Percentiles rank a stretch among this genome's conserved stretches.
These are phyloP conservation scores for Phytophthora podocarpi DNA, from an alignment of 352 stramenopile species.

Conservation along the genomic window DNA sequence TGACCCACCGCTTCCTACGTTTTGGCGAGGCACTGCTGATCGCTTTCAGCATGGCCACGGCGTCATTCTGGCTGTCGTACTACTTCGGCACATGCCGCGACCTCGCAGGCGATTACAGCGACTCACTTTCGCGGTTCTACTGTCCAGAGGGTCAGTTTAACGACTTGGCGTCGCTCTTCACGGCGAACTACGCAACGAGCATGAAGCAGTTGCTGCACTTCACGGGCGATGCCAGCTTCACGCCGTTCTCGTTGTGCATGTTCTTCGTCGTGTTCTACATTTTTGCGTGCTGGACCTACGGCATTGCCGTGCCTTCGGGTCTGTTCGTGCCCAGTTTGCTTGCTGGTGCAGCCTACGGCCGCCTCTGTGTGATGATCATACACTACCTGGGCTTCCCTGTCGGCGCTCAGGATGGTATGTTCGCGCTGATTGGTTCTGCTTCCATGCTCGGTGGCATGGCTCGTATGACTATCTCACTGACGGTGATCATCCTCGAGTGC, in stretches of 20 bases:
- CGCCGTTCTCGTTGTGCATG: conserved; percentile 91
- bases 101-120: conserved; percentile 60
- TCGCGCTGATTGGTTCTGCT: conserved; percentile 96
- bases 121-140: conserved; percentile 92
- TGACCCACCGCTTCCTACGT: conserved; percentile 72
- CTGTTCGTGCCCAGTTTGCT: conserved; percentile 98
- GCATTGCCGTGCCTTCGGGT: conserved; percentile 95
- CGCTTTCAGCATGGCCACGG: conserved; percentile 61
- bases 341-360: conserved; percentile 94
- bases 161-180: conserved; percentile 96
- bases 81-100: conserved; percentile 69
- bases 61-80: conserved; percentile 83
- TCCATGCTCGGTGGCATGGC: conserved; percentile 96
- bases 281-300: conserved; percentile 95
- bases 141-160: conserved; percentile 97
- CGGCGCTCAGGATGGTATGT: conserved; percentile 91
- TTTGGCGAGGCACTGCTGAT: conserved; percentile 74
- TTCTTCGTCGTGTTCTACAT: conserved; percentile 97
- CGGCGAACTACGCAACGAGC: conserved; percentile 94
- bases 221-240: conserved; percentile 90
- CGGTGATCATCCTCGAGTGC: conserved; percentile 98
- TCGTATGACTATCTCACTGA: conserved; percentile 98
- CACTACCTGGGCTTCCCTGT: conserved; percentile 69
- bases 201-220: conserved; percentile 98
- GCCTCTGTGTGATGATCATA: conserved; percentile 71